Evolutionary conservation across 2,329 filamentous ascomycete species (phyloP), one percentile per base, ranked within the genome.

Genomic region (Aspergillus viridinutans): DNA sequence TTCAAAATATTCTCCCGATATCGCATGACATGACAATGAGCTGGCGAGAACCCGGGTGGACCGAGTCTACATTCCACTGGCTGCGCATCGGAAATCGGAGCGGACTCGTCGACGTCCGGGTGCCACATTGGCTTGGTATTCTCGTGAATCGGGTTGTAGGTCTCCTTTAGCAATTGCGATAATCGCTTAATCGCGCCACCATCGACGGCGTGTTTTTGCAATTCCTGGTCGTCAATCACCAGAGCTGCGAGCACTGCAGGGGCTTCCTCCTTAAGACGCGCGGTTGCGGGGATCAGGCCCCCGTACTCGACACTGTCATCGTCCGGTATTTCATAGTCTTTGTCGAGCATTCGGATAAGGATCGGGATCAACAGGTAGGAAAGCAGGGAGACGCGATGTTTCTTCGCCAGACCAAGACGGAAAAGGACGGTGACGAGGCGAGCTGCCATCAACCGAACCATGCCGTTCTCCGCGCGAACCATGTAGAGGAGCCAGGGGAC

Each of bases 181-280:
- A 90, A 76, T 53, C 81, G 81, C 53, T 83, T 83, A 53, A 90
- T 81, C 10, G 84, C 83, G 54, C 79, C 80, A 49, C 84, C 84
- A 58, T 97, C 90, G 47, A 87, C 88, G 0, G 92, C 91, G 40
- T 90, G 87, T 65, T 87, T 89, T 73, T 97, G 93, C 53, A 97
- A 80, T 57, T 84, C 82, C 58, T 89, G 85, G 69, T 87, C 91
- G 67, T 94, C 90, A 26, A 86, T 85, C 20, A 96, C 85, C 42
- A 97, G 80, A 49, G 87, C 85, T 17, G 91, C 90, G 54, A 97
- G 79, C 10, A 95, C 83, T 1, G 85, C 82, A 7, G 92, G 90
- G 1, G 89, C 86, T 60, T 85, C 84, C 70, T 93, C 90, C 55
- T 86, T 80, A 12, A 91, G 79, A 8, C 76, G 72, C 64, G 83